Percentiles rank a stretch among this genome's conserved stretches.
Conservation (phyloP, 2,329 filamentous ascomycete genomes). For the Apiospora saccharicola region DNA sequence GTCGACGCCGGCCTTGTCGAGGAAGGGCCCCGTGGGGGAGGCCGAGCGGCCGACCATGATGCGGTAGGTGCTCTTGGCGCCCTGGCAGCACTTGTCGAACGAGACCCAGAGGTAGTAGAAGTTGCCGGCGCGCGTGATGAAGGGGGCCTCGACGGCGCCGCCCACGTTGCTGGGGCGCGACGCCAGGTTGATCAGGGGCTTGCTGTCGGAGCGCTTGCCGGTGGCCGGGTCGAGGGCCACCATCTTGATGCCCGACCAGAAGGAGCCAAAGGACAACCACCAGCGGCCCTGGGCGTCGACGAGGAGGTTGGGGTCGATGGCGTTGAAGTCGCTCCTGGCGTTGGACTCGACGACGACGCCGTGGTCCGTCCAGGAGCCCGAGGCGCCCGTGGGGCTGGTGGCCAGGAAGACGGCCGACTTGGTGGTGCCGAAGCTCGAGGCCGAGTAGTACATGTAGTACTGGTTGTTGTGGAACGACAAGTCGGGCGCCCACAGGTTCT, state of each 20-base stretch:
- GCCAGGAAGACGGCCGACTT: constrained; percentile 21
- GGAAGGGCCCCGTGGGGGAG: neutral
- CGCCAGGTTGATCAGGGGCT: neutral
- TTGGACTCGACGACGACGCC: constrained; percentile 21
- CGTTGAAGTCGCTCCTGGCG: constrained; percentile 21
- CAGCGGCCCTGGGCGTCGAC: constrained; percentile 21
- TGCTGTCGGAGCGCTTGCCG: constrained; percentile 14
- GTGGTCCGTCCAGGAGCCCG: constrained; percentile 15
- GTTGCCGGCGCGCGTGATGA: constrained; percentile 13
- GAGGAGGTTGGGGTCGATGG: constrained; percentile 23
- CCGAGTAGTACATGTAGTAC: constrained; percentile 24
- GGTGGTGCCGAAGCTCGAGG: constrained; percentile 23
- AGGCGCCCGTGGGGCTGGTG: constrained; percentile 17
- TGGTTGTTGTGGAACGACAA: constrained; percentile 21
- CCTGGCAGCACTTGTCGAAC: constrained; percentile 24
- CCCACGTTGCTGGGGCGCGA: neutral
- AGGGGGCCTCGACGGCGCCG: constrained; percentile 23
- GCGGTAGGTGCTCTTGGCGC: constrained; percentile 21
- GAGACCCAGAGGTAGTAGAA: constrained; percentile 24
- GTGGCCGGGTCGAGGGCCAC: constrained; percentile 10
- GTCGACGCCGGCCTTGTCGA: constrained; percentile 23
- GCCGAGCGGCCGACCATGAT: constrained; percentile 23
- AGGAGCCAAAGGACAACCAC: constrained; percentile 19
- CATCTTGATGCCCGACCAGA: constrained; percentile 24
- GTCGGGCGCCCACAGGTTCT: constrained; percentile 21